Evolutionary conservation across 2,329 filamentous ascomycete species (phyloP), one percentile per base, ranked within the genome.

Genomic region (Fusarium sp.): DNA sequence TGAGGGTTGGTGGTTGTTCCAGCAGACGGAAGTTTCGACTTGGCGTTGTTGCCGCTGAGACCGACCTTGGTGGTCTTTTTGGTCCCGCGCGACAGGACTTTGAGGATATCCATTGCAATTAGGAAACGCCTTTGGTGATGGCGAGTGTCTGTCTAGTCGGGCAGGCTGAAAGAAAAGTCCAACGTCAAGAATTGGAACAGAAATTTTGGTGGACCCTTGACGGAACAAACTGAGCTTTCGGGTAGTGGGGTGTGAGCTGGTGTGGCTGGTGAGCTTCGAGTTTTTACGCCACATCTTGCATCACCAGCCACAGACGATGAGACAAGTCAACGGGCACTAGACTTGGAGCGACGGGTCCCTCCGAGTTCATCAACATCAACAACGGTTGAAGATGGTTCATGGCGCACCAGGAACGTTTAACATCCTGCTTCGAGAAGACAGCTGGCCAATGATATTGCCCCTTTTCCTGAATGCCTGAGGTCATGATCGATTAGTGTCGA

Each of bases 51-150:
- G 45, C 73, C 75, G 37, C 71, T 64, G 30, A 76, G 77, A 45
- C 82, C 71, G 20, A 79, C 77, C 67, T 84, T 86, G 6, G 85
- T 79, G 16, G 86, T 84, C 77, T 86, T 86, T 71, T 93, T 94
- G 4, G 90, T 91, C 67, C 92, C 92, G 60, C 93, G 88, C 39
- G 93, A 94, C 68, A 95, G 85, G 35, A 95, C 85, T 78, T 92
- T 94, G 79, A 94, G 86, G 64, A 94, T 91, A 83, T 95, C 92
- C 92, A 94, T 94, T 35, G 56, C 34, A 61, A 66, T 23, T 20
- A 13, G 6, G 16, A 25, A 48, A 27, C 62, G 32, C 65, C 67
- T 41, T 56, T 58, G 48, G 43, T 60, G 61, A 58, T 18, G 61
- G 56, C 20, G 64, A 61, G 43, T 52, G 68, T 61, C 41, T 52